phyloP scores from a whole-genome alignment of 306 rosid species.

The Fragaria ananassa region DNA sequence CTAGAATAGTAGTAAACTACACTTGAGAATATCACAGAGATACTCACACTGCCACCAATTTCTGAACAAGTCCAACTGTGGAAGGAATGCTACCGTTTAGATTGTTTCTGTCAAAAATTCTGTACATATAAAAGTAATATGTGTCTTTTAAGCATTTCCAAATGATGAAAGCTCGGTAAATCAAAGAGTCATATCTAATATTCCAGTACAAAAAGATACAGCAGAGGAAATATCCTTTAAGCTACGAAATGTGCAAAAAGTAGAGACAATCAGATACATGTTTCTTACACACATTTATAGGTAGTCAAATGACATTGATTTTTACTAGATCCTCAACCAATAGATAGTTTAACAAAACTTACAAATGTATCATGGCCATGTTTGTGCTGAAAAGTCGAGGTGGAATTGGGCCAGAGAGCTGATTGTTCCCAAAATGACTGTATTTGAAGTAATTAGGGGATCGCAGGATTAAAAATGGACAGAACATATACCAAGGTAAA shows the following conservation, averaged over 20 bases:
- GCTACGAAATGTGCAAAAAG: background rate
- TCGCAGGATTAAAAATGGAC: background rate
- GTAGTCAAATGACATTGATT: background rate
- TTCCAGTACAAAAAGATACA: background rate
- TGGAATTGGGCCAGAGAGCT: constrained; percentile 54
- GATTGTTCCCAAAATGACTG: constrained; percentile 67
- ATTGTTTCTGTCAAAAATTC: constrained; percentile 57
- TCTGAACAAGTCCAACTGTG: constrained; percentile 50
- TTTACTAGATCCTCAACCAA: background rate
- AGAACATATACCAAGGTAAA: background rate
- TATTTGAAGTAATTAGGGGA: background rate
- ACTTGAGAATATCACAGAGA: constrained; percentile 22
- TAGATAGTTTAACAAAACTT: constrained; percentile 26
- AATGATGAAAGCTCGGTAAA: background rate
- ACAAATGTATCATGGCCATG: constrained; percentile 58
- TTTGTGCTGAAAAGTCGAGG: constrained; percentile 49
- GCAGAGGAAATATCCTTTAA: background rate
- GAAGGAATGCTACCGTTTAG: constrained; percentile 56
- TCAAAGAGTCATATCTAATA: background rate
- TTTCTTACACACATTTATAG: background rate
- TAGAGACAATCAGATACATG: background rate
- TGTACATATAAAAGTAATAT: constrained; percentile 20
- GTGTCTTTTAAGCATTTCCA: background rate
- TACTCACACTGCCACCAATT: constrained; percentile 65
- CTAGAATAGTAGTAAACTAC: background rate